phyloP scores from a whole-genome alignment of 495 filamentous ascomycete genomes.

The Glonium stellatum region DNA sequence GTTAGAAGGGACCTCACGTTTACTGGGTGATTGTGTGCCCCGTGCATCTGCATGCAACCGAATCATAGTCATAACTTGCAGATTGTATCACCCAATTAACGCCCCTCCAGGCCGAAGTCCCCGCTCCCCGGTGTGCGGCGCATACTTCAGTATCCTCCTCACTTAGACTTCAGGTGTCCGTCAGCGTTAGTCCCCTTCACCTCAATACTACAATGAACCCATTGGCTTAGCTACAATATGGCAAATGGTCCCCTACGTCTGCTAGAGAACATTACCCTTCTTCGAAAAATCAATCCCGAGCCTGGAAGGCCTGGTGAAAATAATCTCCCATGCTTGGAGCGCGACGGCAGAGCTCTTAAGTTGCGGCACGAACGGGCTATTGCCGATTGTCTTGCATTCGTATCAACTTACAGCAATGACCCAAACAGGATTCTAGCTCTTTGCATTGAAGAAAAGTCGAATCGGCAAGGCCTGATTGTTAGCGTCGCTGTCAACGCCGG shows the following conservation, averaged over 20 bases:
- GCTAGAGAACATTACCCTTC: constrained; percentile 11
- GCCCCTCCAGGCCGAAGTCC: too few relatives aligned
- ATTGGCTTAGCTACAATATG: background rate
- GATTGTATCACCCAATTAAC: too few relatives aligned
- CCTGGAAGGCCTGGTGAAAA: constrained; percentile 2
- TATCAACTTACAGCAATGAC: constrained; percentile 12
- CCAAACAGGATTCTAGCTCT: constrained; percentile 10
- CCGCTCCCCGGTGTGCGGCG: too few relatives aligned
- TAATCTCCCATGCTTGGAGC: background rate
- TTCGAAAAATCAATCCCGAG: constrained; percentile 1
- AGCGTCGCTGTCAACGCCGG: constrained; percentile 4
- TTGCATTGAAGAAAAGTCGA: constrained; percentile 7
- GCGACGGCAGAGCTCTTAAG: background rate
- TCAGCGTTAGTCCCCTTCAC: too few relatives aligned
- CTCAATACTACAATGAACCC: too few relatives aligned
- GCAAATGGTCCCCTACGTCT: constrained; percentile 1
- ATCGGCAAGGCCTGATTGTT: constrained; percentile 4
- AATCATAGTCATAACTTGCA: too few relatives aligned
- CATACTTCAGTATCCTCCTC: too few relatives aligned
- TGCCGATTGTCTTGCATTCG: constrained; percentile 3
- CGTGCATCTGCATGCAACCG: too few relatives aligned
- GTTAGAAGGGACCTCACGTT: too few relatives aligned
- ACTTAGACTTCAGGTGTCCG: too few relatives aligned
- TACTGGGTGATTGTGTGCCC: too few relatives aligned
- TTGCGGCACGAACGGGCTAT: constrained; percentile 8